phyloP scores from a whole-genome alignment of 345 rosid genomes.

The Kandelia obovata region DNA sequence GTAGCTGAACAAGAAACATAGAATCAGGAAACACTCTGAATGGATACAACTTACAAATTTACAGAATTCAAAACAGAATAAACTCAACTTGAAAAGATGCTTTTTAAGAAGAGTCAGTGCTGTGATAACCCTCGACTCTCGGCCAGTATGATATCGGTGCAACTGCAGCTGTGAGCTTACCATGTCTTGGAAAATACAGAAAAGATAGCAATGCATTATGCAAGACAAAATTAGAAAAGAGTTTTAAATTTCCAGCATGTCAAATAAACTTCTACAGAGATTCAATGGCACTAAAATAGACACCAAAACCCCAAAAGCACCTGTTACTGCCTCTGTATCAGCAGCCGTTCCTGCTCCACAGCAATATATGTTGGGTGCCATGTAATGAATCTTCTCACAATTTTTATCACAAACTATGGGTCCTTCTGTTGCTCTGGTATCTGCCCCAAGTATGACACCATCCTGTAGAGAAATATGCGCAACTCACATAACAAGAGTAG shows the following conservation, averaged over 20 bases:
- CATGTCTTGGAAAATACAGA: conserved; percentile 48
- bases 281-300: not conserved
- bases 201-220: conserved; percentile 5
- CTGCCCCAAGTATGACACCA: conserved; percentile 95
- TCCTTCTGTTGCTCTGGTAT: conserved; percentile 88
- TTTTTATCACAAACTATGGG: conserved; percentile 98
- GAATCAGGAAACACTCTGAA: conserved; percentile 20
- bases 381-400: conserved; percentile 95
- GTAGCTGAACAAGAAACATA: conserved; percentile 41
- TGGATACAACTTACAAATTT: not conserved
- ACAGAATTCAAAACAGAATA: conserved; percentile 2
- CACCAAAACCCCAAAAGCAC: conserved; percentile 24
- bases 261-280: not conserved
- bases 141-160: conserved; percentile 74
- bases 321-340: conserved; percentile 97
- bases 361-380: conserved; percentile 97
- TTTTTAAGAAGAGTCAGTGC: conserved; percentile 77
- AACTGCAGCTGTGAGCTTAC: conserved; percentile 80
- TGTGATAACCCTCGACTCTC: conserved; percentile 75
- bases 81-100: conserved; percentile 65
- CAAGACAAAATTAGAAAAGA: not conserved
- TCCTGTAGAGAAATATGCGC: conserved; percentile 38
- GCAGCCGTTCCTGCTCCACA: conserved; percentile 99
- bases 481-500: not conserved
- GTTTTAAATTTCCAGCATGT: not conserved